These are phyloP conservation scores for Hysterium pulicare DNA, from an alignment of 2,329 filamentous ascomycete species.

Conservation along the genomic window DNA sequence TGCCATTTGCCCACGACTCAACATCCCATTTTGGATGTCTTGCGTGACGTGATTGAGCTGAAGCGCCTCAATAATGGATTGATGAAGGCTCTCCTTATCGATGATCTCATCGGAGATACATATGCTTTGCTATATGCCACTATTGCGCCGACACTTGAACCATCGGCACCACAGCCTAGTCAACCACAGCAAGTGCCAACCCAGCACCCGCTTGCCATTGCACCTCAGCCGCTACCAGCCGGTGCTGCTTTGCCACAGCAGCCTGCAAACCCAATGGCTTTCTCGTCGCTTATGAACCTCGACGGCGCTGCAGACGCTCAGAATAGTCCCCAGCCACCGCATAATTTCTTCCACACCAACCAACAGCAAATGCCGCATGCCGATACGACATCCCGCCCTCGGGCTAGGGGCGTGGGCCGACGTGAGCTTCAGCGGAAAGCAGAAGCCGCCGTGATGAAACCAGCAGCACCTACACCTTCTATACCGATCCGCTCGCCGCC, in stretches of 20 bases:
- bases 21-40: constrained; percentile 55
- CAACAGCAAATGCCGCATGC: constrained; percentile 11
- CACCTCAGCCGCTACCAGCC: neutral
- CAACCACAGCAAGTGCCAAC: constrained; percentile 13
- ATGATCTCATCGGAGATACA: constrained; percentile 89
- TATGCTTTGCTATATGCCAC: constrained; percentile 75
- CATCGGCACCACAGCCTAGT: constrained; percentile 40
- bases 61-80: constrained; percentile 81
- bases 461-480: constrained; percentile 25
- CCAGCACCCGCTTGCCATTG: constrained; percentile 7
- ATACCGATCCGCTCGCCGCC: constrained; percentile 36
- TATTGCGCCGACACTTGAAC: constrained; percentile 58
- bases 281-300: constrained; percentile 31
- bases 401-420: constrained; percentile 58
- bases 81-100: constrained; percentile 81
- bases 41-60: constrained; percentile 65
- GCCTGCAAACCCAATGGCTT: constrained; percentile 19
- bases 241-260: constrained; percentile 8
- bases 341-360: constrained; percentile 24
- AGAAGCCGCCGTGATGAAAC: constrained; percentile 52
- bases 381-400: constrained; percentile 18
- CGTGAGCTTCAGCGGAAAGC: constrained; percentile 58
- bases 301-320: constrained; percentile 21
- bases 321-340: constrained; percentile 15
- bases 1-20: constrained; percentile 49